Evolutionary conservation across 83 land plant genomes (phyloP).

Genomic region (Picea abies): DNA sequence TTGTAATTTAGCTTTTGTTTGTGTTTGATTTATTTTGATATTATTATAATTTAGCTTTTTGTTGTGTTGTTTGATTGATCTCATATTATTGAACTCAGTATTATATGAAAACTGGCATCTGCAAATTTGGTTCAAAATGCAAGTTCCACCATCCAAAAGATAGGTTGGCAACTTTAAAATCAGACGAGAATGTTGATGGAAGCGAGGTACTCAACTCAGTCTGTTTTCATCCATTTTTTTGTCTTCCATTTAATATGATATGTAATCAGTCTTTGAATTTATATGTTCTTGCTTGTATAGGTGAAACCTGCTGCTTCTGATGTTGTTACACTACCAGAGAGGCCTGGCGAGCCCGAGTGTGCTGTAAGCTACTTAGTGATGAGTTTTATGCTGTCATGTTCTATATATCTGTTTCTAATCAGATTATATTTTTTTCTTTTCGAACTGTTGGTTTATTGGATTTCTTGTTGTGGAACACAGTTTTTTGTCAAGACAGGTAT

Average conservation of each 20-base stretch:
- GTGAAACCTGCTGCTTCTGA: slow-evolving; percentile 7
- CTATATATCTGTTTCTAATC: neutral
- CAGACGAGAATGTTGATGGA: slow-evolving; percentile 4
- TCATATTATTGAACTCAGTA: slow-evolving; percentile 39
- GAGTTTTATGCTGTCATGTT: neutral
- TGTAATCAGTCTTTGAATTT: neutral
- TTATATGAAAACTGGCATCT: slow-evolving; percentile 80
- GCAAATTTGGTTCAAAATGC: slow-evolving; percentile 85
- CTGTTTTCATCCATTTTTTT: neutral
- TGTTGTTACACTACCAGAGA: slow-evolving; percentile 40
- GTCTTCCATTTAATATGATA: neutral
- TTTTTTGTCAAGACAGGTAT: slow-evolving; percentile 66
- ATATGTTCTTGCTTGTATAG: slow-evolving; percentile 14
- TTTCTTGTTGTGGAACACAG: slow-evolving; percentile 19
- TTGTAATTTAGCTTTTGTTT: neutral
- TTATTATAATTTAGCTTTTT: neutral
- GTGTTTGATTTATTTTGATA: neutral
- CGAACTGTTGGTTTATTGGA: neutral
- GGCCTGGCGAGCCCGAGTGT: slow-evolving; percentile 64
- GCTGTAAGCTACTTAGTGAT: slow-evolving; percentile 33
- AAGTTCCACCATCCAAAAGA: slow-evolving; percentile 91
- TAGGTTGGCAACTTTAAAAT: slow-evolving; percentile 11
- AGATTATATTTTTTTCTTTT: neutral
- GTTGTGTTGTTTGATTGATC: neutral
- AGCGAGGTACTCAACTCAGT: neutral